Evolutionary conservation across 148 eudicot genomes (phyloP), one percentile per base, ranked within the genome.

Genomic region (Diospyros kaki): DNA sequence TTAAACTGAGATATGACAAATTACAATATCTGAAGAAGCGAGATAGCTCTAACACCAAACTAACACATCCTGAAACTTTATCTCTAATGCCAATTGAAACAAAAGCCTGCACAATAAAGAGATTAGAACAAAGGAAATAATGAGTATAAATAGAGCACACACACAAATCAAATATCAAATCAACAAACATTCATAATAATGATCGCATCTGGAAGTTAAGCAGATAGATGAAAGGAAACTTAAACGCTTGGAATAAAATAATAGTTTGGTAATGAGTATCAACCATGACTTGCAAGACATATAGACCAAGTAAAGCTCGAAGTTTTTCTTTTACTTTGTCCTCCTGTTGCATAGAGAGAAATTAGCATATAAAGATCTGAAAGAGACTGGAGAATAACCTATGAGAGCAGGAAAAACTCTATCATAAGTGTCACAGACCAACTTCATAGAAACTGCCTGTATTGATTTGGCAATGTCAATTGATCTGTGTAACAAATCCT

Each of bases 211-310:
- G 18, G 50, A 52, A 60, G 58, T 46, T 42, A 66, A 72, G 58
- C 66, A 52, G 64, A 42, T 58, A 59, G 45, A 76, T 9, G 63
- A 15, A 77, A 72, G 6, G 60, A 53, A 39, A 72, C 64, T 44
- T 63, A 10, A 18, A 51, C 66, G 71, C 15, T 5, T 67, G 74
- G 73, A 59, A 6, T 42, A 64, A 48, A 56, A 66, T 18, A 67
- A 67, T 65, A 45, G 58, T 64, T 52, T 7, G 56, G 60, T 77
- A 68, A 69, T 28, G 73, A 73, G 73, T 69, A 17, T 72, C 42
- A 52, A 96, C 99, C 90, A 88, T 83, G 78, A 88, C 78, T 87
- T 96, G 87, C 85, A 96, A 79, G 72, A 91, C 86, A 76, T 79
- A 91, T 46, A 93, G 83, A 77, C 91, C 85, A 73, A 96, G 91